Conservation (phyloP, 2,329 filamentous ascomycete genomes). For the Fusarium praegraminearum region DNA sequence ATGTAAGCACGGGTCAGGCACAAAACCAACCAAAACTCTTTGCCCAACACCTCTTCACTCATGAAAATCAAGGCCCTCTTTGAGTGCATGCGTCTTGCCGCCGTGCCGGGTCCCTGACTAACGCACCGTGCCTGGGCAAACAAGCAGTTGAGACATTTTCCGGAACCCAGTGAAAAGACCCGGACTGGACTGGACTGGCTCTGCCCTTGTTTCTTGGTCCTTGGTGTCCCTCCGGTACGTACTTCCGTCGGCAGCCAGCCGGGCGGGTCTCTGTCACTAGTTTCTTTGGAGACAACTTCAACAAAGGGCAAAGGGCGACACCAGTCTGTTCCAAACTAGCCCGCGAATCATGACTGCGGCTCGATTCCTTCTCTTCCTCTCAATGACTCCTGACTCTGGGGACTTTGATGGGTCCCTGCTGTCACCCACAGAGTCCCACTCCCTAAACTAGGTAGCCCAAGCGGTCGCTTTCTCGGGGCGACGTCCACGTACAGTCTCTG, state of each 20-base stretch:
- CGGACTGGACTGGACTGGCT: conserved; percentile 21
- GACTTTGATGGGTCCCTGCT: conserved; percentile 23
- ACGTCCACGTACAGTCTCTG: conserved; percentile 17
- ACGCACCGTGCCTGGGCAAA: conserved; percentile 45
- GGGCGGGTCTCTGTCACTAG: conserved; percentile 29
- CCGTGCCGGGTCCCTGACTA: conserved; percentile 45
- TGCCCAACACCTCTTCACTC: conserved; percentile 26
- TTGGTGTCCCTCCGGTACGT: conserved; percentile 16
- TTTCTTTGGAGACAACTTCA: conserved; percentile 15
- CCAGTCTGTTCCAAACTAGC: conserved; percentile 30
- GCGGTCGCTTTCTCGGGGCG: conserved; percentile 37
- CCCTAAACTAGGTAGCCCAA: conserved; percentile 11
- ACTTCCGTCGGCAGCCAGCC: conserved; percentile 39
- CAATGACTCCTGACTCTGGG: conserved; percentile 30
- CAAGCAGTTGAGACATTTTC: conserved; percentile 46
- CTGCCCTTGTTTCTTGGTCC: conserved; percentile 18
- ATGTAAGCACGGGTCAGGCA: conserved; percentile 29
- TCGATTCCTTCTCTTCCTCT: conserved; percentile 16
- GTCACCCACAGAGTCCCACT: conserved; percentile 23
- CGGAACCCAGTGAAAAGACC: conserved; percentile 17
- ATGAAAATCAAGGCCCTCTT: conserved; percentile 12
- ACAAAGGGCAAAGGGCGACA: not conserved
- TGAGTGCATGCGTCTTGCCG: conserved; percentile 47
- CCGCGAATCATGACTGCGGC: conserved; percentile 42
- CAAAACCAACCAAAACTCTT: conserved; percentile 35